Evolutionary conservation across 2,329 filamentous ascomycete species (phyloP), one percentile per base, ranked within the genome.

Genomic region (Alternaria triticina): DNA sequence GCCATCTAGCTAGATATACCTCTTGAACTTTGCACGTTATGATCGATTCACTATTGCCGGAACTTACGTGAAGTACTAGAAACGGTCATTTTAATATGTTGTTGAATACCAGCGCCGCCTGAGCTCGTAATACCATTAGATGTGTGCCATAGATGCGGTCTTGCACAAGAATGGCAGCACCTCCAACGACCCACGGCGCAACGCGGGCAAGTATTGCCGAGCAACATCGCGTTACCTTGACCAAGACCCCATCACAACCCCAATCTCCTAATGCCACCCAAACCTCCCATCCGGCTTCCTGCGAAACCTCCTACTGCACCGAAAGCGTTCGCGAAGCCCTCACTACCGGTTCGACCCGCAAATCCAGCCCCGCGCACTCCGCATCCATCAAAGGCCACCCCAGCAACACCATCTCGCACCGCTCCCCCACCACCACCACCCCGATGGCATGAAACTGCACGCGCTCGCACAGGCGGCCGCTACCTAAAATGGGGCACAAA

Each of bases 1-100:
- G 69, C 70, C 67, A 70, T 70, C 71, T 73, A 70, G 68, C 66
- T 67, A 64, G 57, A 69, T 61, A 60, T 59, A 69, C 68, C 65
- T 66, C 58, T 69, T 68, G 64, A 69, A 46, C 17, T 49, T 54
- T 51, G 49, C 20, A 57, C n/a, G 22, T 63, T 56, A 54, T 54
- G 33, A 36, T 36, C 33, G 33, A 36, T n/a, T 36, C 33, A 36
- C 2, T 10, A 36, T 36, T 36, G 7, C 33, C 33, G 33, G 33
- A 36, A 36, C 33, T 9, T 36, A 1, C 33, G 33, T n/a, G 15
- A 36, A 36, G 1, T 36, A 36, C 33, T 36, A n/a, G 33, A 9
- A 36, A 36, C 33, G 8, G 33, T 3, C 33, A n/a, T 36, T n/a
- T 36, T n/a, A 5, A 36, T 36, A 36, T n/a, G 8, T 36, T 27